Evolutionary conservation across 768 basidiomycete species (phyloP).

Genomic region (Melanogaster broomeanus): DNA sequence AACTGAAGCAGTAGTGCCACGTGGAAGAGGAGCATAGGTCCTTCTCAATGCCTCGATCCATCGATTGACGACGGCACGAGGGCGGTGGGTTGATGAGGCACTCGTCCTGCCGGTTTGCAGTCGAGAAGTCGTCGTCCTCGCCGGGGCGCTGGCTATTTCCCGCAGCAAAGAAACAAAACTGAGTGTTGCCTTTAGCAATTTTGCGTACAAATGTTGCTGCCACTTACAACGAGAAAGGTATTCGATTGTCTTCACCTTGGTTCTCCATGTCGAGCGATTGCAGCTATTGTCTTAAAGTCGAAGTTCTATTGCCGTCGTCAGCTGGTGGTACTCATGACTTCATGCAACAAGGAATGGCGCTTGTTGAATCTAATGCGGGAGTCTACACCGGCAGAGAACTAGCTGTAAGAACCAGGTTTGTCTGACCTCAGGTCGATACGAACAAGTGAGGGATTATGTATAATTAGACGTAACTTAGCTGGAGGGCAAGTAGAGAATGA

Average conservation of each 20-base stretch:
- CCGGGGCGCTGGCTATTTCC: constrained; percentile 39
- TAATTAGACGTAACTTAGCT: too few species aligned
- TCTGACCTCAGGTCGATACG: too few species aligned
- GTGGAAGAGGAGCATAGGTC: constrained; percentile 49
- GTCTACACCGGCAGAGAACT: too few species aligned
- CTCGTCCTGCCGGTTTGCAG: constrained; percentile 2
- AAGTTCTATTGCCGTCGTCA: neutral
- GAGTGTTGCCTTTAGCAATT: constrained; percentile 3
- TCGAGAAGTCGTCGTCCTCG: constrained; percentile 19
- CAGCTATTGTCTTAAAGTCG: neutral
- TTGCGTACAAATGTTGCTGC: neutral
- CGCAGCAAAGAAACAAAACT: constrained; percentile 55
- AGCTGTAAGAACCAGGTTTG: too few species aligned
- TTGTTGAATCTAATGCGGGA: neutral
- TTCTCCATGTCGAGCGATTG: constrained; percentile 13
- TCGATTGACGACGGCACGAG: constrained; percentile 39
- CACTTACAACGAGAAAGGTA: constrained; percentile 50
- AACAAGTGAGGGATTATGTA: too few species aligned
- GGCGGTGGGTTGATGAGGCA: constrained; percentile 28
- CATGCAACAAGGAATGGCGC: neutral
- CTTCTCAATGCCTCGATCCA: constrained; percentile 48
- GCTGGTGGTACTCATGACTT: neutral
- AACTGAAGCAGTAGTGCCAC: constrained; percentile 55
- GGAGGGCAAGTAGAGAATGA: too few species aligned
- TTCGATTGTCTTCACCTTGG: constrained; percentile 10